These are phyloP conservation scores for Naganishia friedmannii DNA, from an alignment of 768 basidiomycete species.

Conservation along the genomic window DNA sequence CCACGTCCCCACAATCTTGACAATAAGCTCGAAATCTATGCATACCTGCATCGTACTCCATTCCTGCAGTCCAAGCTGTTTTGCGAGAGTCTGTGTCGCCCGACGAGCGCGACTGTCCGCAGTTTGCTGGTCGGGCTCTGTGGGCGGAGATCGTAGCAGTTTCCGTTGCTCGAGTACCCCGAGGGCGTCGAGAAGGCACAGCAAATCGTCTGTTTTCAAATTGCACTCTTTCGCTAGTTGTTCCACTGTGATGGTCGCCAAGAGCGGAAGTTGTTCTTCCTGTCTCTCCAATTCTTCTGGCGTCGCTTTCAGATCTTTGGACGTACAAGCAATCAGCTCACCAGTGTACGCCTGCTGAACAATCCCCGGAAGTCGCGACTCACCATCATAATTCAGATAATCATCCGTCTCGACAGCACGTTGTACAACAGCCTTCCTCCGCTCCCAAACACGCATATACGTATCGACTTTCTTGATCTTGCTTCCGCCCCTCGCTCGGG, in stretches of 20 bases:
- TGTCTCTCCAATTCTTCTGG: constrained; percentile 5
- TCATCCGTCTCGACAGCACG: constrained; percentile 4
- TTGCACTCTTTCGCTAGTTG: constrained; percentile 10
- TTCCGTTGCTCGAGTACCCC: constrained; percentile 13
- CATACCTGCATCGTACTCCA: not conserved
- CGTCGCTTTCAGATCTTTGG: not conserved
- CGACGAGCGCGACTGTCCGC: not conserved
- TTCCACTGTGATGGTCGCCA: constrained; percentile 3
- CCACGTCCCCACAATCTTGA: constrained; percentile 23
- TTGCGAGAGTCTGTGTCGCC: constrained; percentile 1
- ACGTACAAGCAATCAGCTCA: not conserved
- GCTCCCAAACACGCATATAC: constrained; percentile 24
- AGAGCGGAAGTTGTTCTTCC: constrained; percentile 10
- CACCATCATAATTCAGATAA: constrained; percentile 16
- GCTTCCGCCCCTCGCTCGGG: constrained; percentile 8
- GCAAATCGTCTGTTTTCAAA: constrained; percentile 14
- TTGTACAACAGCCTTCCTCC: not conserved
- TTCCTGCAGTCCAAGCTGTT: not conserved
- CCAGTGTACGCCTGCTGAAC: not conserved
- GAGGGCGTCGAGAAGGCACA: constrained; percentile 14
- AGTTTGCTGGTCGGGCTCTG: not conserved
- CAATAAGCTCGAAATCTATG: constrained; percentile 19
- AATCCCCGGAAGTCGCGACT: not conserved
- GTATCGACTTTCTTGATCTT: constrained; percentile 10
- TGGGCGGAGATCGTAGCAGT: not conserved